A percentile compares a stretch with the other conserved stretches of the same genome.
Evolutionary conservation across 2,329 filamentous ascomycete genomes (phyloP).

Genomic region (Colletotrichum coccodes): DNA sequence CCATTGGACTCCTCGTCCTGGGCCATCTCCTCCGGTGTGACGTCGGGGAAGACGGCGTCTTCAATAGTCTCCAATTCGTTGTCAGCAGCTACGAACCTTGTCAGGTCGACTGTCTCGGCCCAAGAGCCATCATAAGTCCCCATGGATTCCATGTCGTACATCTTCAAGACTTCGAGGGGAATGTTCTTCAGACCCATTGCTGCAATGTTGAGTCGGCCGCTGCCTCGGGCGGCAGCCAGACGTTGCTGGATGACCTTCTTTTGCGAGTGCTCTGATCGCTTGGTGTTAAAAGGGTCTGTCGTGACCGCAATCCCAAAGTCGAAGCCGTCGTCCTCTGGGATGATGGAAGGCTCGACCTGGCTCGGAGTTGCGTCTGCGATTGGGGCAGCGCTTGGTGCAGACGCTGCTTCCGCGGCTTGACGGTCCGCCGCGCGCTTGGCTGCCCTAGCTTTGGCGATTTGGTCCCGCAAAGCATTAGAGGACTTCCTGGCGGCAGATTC

Average conservation of each 20-base stretch:
- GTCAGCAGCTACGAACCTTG: conserved; percentile 85
- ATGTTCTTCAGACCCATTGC: conserved; percentile 84
- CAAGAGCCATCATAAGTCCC: conserved; percentile 75
- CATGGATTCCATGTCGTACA: conserved; percentile 84
- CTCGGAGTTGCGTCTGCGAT: background rate
- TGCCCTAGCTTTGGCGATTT: conserved; percentile 92
- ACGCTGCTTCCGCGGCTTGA: conserved; percentile 38
- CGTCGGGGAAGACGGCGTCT: conserved; percentile 83
- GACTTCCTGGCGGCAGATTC: conserved; percentile 65
- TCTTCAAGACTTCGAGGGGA: conserved; percentile 83
- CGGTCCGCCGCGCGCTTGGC: conserved; percentile 69
- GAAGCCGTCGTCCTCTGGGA: conserved; percentile 55
- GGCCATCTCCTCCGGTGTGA: conserved; percentile 63
- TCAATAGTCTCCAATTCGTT: conserved; percentile 84
- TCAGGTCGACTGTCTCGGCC: conserved; percentile 92
- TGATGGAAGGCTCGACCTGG: conserved; percentile 43
- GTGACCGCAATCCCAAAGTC: conserved; percentile 55
- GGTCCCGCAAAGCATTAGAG: conserved; percentile 84
- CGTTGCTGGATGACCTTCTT: conserved; percentile 79
- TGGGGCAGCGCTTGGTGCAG: background rate
- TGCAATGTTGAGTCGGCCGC: conserved; percentile 88
- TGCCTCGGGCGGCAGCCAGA: conserved; percentile 76
- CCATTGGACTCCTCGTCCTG: conserved; percentile 74
- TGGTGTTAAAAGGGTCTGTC: conserved; percentile 77
- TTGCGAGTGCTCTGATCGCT: conserved; percentile 64